A percentile compares a stretch with the other conserved stretches of the same genome.
Conservation (phyloP, 2,329 filamentous ascomycete species). For the Ceratocystis colombiana region DNA sequence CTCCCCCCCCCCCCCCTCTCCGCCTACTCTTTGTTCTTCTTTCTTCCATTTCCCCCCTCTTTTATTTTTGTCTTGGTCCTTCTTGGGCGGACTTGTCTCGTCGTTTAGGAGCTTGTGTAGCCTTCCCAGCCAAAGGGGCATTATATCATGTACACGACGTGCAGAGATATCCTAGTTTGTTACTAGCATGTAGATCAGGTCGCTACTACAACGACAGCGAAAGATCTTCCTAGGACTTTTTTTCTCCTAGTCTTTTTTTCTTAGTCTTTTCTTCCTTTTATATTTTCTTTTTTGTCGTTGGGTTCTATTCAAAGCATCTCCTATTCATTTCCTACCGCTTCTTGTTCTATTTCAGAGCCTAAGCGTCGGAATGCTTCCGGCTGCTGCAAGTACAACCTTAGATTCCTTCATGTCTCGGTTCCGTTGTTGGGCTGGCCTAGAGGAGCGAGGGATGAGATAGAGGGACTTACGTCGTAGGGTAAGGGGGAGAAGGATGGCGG, state of each 20-base stretch:
- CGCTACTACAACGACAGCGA: neutral
- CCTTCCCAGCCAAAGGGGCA: neutral
- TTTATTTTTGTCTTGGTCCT: neutral
- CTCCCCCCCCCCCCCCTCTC: no score
- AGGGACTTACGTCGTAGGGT: neutral
- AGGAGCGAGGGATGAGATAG: neutral
- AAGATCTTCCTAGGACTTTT: neutral
- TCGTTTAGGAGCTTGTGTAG: conserved; percentile 1
- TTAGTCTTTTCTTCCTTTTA: neutral
- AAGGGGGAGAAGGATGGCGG: neutral
- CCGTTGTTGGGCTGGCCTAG: conserved; percentile 1
- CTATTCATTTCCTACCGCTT: neutral
- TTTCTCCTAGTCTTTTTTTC: neutral
- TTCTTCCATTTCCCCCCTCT: neutral
- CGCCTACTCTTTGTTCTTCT: neutral
- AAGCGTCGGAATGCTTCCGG: neutral
- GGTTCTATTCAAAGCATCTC: neutral
- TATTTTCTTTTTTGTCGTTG: neutral
- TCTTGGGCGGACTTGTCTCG: neutral
- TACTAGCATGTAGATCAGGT: no score
- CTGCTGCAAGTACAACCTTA: neutral
- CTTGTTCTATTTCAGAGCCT: neutral
- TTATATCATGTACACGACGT: conserved; percentile 4
- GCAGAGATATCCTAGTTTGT: neutral
- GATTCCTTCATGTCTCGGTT: conserved; percentile 8